phyloP scores from a whole-genome alignment of 495 filamentous ascomycete genomes.

The Aspergillus heteromorphus region DNA sequence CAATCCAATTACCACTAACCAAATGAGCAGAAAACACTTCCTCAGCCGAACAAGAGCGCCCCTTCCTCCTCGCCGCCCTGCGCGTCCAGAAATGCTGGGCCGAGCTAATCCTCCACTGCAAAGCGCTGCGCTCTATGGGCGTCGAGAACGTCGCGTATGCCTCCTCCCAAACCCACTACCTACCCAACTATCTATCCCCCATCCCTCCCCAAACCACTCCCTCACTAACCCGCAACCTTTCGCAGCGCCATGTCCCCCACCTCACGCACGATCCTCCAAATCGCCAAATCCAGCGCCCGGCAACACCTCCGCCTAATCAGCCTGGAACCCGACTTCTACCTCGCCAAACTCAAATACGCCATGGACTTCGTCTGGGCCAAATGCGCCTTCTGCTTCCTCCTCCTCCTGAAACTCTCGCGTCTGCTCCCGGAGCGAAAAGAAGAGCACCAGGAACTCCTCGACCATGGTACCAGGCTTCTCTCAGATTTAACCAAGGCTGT shows the following conservation, averaged over 20 bases:
- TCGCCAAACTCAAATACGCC: constrained; percentile 45
- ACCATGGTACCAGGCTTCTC: constrained; percentile 39
- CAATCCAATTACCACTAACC: neutral
- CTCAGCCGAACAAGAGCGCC: constrained; percentile 26
- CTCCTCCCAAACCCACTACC: neutral
- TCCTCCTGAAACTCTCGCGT: constrained; percentile 46
- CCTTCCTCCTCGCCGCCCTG: constrained; percentile 33
- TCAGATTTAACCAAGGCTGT: constrained; percentile 34
- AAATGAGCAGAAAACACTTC: constrained; percentile 17
- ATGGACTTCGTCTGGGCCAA: constrained; percentile 56
- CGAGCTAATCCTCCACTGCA: constrained; percentile 46
- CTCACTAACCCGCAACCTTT: neutral
- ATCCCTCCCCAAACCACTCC: neutral
- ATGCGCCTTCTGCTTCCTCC: constrained; percentile 47
- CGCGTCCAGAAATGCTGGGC: constrained; percentile 43
- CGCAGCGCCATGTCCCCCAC: constrained; percentile 34
- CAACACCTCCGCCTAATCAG: constrained; percentile 45
- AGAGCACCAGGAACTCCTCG: constrained; percentile 35
- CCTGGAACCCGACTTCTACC: constrained; percentile 36
- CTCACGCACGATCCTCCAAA: constrained; percentile 37
- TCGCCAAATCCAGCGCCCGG: constrained; percentile 45
- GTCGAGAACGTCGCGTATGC: constrained; percentile 43
- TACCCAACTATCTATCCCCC: neutral
- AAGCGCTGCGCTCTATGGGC: constrained; percentile 42
- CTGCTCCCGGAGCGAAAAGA: constrained; percentile 40